Evolutionary conservation across 106 monocot species (phyloP), one percentile per base, ranked within the genome.

Genomic region (Vanilla planifolia): DNA sequence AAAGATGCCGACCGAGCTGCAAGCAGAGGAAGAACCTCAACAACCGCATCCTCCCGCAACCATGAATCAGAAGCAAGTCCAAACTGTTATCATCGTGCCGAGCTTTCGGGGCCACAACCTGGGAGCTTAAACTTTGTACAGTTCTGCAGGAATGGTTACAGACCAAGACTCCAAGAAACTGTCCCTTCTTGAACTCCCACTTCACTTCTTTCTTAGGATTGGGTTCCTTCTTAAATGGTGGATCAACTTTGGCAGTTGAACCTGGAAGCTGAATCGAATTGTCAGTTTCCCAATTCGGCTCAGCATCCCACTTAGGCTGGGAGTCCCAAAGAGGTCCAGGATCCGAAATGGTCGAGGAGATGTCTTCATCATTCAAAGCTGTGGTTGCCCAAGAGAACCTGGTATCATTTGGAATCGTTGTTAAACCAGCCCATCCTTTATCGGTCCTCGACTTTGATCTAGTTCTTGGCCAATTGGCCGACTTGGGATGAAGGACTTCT

Each of bases 141-240:
- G 89, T 89, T 67, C 41, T 75, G 68, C 89, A 89, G 8, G 83
- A 80, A 63, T 89, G 89, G 59, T 89, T 89, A 66, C 89, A 89
- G 24, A 80, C 72, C 61, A 89, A 46, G 28, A 89, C 28, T 32
- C 79, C 84, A 59, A 89, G 66, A 65, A 77, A 84, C 28, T 41
- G 28, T 3, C 89, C 89, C 61, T 84, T 89, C 68, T 72, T 84
- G 23, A 75, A 62, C 46, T 72, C 74, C 89, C 89, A 89, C 35
- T 72, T 74, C 43, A 80, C 77, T 34, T 80, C 89, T 42, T 64
- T 23, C 25, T 40, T 75, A 25, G 73, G 77, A 55, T 68, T 62
- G 46, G 48, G 64, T 57, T 77, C 79, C 51, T 65, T 69, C 19
- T 39, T 70, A 40, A 63, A 6, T 16, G 37, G 62, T 22, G 52